Percentiles rank a stretch among this genome's conserved stretches.
phyloP scores from a whole-genome alignment of 2,329 filamentous ascomycete genomes.

The Fusarium devonianum region DNA sequence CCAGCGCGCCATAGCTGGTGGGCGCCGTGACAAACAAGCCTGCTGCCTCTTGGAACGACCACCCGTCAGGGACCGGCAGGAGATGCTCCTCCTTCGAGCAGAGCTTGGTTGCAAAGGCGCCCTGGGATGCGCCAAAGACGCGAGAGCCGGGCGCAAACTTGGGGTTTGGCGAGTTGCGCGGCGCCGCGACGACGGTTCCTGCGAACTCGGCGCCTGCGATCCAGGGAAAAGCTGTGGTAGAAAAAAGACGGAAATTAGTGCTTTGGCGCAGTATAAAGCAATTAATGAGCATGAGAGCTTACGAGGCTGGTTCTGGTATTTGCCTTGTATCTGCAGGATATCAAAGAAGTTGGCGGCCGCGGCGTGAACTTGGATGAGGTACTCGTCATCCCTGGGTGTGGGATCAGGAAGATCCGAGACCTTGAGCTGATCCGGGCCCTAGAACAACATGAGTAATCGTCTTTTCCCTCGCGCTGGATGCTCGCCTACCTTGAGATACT shows the following conservation, averaged over 20 bases:
- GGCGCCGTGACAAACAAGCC: slow-evolving; percentile 92
- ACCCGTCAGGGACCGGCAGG: slow-evolving; percentile 77
- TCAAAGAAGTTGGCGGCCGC: slow-evolving; percentile 97
- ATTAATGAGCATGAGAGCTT: slow-evolving; percentile 29
- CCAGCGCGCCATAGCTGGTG: slow-evolving; percentile 85
- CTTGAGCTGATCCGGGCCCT: slow-evolving; percentile 81
- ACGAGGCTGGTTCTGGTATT: slow-evolving; percentile 91
- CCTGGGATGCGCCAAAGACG: slow-evolving; percentile 88
- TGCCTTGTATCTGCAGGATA: slow-evolving; percentile 91
- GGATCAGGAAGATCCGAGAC: slow-evolving; percentile 80
- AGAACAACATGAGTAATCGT: too few relatives aligned
- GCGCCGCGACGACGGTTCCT: slow-evolving; percentile 75
- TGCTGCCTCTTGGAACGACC: slow-evolving; percentile 84
- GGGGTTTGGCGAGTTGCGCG: slow-evolving; percentile 56
- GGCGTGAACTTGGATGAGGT: slow-evolving; percentile 86
- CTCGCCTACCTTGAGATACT: slow-evolving; percentile 73
- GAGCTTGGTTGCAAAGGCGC: slow-evolving; percentile 83
- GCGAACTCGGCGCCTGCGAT: slow-evolving; percentile 87
- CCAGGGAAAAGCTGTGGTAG: slow-evolving; percentile 76
- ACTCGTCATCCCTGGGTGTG: slow-evolving; percentile 73
- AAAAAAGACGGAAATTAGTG: not conserved
- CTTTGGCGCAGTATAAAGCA: not conserved
- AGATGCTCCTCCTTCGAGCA: slow-evolving; percentile 71
- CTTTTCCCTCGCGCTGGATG: too few relatives aligned
- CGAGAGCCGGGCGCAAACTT: slow-evolving; percentile 79